Evolutionary conservation across 192 early-diverging fungal genomes (phyloP).

Genomic region (Coemansia sp.): DNA sequence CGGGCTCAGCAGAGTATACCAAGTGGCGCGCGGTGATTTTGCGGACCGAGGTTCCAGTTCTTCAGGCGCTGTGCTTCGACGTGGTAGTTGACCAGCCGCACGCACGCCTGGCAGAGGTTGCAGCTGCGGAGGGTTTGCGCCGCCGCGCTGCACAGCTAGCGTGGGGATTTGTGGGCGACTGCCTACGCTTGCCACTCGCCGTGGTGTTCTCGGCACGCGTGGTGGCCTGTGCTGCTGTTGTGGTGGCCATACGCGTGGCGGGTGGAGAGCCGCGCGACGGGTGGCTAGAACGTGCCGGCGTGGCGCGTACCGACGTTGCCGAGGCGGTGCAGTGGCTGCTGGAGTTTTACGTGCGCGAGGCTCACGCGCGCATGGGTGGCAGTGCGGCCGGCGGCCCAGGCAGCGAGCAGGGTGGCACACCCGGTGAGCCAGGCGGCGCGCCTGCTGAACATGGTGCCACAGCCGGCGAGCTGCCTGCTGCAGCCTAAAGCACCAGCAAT

Average conservation of each 20-base stretch:
- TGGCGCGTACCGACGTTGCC: conserved; percentile 10
- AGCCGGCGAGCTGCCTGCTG: conserved; percentile 18
- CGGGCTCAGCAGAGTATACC: conserved; percentile 52
- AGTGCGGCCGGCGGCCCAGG: neutral
- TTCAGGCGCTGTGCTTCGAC: conserved; percentile 51
- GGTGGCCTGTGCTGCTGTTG: conserved; percentile 52
- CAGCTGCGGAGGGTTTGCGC: conserved; percentile 18
- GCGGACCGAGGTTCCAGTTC: conserved; percentile 33
- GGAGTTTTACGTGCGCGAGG: conserved; percentile 43
- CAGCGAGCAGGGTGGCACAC: neutral
- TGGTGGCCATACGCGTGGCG: conserved; percentile 36
- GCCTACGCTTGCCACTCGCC: conserved; percentile 54
- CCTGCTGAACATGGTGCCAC: conserved; percentile 18
- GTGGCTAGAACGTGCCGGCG: conserved; percentile 33
- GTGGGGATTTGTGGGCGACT: conserved; percentile 58
- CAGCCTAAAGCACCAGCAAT: neutral
- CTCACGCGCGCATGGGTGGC: conserved; percentile 22
- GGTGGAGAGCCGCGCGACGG: conserved; percentile 2
- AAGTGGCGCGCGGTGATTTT: conserved; percentile 54
- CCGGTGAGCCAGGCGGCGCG: conserved; percentile 6
- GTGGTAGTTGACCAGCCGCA: conserved; percentile 52
- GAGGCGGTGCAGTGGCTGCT: conserved; percentile 46
- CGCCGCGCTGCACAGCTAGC: conserved; percentile 44
- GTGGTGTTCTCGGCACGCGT: conserved; percentile 45
- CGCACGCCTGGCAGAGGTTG: conserved; percentile 17